phyloP scores from a whole-genome alignment of 2,329 filamentous ascomycete species.

The Orbilia ellipsospora region DNA sequence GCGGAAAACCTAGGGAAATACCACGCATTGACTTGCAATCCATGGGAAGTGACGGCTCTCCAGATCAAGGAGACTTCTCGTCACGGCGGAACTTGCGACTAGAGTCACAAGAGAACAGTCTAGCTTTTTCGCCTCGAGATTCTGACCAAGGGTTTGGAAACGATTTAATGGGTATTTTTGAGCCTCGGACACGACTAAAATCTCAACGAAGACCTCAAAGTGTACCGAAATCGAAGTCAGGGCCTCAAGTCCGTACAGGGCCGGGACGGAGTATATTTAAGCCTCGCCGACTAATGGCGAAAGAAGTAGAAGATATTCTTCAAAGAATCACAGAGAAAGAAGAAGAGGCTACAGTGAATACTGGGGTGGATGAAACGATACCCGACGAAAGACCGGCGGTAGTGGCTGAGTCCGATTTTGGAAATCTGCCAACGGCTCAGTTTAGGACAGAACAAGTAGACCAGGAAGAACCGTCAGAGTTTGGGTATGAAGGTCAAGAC shows the following conservation, averaged over 20 bases:
- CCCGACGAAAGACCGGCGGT: slow-evolving; percentile 2
- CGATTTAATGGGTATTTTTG: slow-evolving; percentile 2
- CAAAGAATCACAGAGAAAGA: slow-evolving; percentile 12
- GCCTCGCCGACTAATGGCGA: not conserved
- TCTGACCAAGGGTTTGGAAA: not conserved
- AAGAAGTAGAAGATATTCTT: slow-evolving; percentile 17
- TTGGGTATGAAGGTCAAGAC: not conserved
- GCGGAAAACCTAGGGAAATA: not conserved
- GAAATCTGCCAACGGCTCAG: slow-evolving; percentile 9
- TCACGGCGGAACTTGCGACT: slow-evolving; percentile 3
- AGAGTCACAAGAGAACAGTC: slow-evolving; percentile 18
- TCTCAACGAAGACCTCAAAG: not conserved
- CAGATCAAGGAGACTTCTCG: slow-evolving; percentile 5
- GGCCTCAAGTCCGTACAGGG: too few species aligned
- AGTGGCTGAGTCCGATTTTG: not conserved
- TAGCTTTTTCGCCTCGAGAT: slow-evolving; percentile 4
- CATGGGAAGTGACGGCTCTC: not conserved
- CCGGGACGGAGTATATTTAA: slow-evolving; percentile 12
- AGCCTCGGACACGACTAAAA: not conserved
- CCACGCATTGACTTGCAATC: slow-evolving; percentile 17
- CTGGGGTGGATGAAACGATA: slow-evolving; percentile 6
- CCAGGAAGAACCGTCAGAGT: not conserved
- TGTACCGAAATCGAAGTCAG: not conserved
- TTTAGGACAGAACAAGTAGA: slow-evolving; percentile 10
- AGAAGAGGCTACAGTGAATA: slow-evolving; percentile 5